These are phyloP conservation scores for Trichosporon asahii DNA, from an alignment of 1,284 basidiomycete genomes.

Conservation along the genomic window DNA sequence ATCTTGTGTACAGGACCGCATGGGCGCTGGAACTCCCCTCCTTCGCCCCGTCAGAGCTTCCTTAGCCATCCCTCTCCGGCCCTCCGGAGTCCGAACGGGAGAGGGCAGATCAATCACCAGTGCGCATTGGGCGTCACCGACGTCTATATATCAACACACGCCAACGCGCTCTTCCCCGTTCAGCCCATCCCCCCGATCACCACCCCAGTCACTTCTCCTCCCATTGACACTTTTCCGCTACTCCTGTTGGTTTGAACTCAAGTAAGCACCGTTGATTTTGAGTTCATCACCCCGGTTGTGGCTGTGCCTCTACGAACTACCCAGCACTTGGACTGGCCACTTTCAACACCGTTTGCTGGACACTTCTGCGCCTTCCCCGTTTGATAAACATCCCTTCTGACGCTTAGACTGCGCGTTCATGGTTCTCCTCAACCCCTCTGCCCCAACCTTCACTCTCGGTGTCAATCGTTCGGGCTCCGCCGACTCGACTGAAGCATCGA, in stretches of 20 bases:
- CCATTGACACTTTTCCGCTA: background rate
- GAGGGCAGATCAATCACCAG: background rate
- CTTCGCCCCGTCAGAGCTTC: constrained; percentile 7
- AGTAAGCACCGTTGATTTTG: background rate
- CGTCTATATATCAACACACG: constrained; percentile 14
- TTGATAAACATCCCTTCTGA: background rate
- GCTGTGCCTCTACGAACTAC: too few species aligned
- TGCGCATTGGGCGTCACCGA: constrained; percentile 1
- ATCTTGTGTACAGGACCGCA: background rate
- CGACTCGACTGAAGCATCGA: background rate
- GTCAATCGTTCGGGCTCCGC: background rate
- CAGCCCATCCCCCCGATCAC: background rate
- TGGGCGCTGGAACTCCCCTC: background rate
- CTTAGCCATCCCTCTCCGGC: constrained; percentile 8
- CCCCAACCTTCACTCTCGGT: constrained; percentile 9
- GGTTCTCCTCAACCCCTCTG: constrained; percentile 16
- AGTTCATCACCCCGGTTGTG: too few species aligned
- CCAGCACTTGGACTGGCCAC: background rate
- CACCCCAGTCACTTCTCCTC: background rate
- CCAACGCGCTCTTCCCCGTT: constrained; percentile 9
- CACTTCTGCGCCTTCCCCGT: background rate
- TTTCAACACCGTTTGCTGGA: background rate
- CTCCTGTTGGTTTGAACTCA: background rate
- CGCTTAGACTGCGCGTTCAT: background rate
- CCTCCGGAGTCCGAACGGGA: constrained; percentile 5